A percentile compares a stretch with the other conserved stretches of the same genome.
Conservation (phyloP, 495 filamentous ascomycete genomes). For the Penicillium canescens region DNA sequence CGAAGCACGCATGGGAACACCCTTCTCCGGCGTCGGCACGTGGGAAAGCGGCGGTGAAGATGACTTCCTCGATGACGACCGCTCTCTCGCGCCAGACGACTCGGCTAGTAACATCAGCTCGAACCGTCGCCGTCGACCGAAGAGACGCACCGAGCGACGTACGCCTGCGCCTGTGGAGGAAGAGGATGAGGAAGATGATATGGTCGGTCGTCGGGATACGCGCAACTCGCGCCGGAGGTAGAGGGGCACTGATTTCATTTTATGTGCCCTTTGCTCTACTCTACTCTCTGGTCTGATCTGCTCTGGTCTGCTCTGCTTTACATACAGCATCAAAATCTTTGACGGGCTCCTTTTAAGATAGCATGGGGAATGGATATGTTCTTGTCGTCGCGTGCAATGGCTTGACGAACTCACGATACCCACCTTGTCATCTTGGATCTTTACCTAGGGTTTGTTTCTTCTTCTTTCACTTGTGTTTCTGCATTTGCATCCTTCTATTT, state of each 20-base stretch:
- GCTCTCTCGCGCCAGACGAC: slow-evolving; percentile 70
- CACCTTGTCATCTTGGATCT: slow-evolving; percentile 3
- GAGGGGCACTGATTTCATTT: neutral
- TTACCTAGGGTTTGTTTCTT: neutral
- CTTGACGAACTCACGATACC: slow-evolving; percentile 30
- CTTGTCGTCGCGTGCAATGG: slow-evolving; percentile 17
- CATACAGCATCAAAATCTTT: neutral
- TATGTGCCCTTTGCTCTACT: no score
- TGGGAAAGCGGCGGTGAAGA: slow-evolving; percentile 60
- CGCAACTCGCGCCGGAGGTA: slow-evolving; percentile 30
- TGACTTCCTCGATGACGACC: slow-evolving; percentile 56
- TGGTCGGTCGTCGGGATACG: slow-evolving; percentile 30
- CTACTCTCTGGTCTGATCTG: no score
- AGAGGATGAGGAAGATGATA: slow-evolving; percentile 63
- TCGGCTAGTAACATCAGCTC: slow-evolving; percentile 86
- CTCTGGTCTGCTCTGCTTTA: neutral
- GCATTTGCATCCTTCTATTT: neutral
- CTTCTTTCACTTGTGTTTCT: neutral
- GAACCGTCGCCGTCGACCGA: slow-evolving; percentile 67
- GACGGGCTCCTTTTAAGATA: slow-evolving; percentile 5
- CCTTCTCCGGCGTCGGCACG: slow-evolving; percentile 44
- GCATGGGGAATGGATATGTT: slow-evolving; percentile 22
- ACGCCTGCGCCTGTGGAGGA: slow-evolving; percentile 87
- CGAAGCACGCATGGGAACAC: slow-evolving; percentile 59
- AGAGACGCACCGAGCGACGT: slow-evolving; percentile 67